A percentile compares a stretch with the other conserved stretches of the same genome.
Conservation (phyloP, 352 stramenopile species). For the Phytophthora boehmeriae region DNA sequence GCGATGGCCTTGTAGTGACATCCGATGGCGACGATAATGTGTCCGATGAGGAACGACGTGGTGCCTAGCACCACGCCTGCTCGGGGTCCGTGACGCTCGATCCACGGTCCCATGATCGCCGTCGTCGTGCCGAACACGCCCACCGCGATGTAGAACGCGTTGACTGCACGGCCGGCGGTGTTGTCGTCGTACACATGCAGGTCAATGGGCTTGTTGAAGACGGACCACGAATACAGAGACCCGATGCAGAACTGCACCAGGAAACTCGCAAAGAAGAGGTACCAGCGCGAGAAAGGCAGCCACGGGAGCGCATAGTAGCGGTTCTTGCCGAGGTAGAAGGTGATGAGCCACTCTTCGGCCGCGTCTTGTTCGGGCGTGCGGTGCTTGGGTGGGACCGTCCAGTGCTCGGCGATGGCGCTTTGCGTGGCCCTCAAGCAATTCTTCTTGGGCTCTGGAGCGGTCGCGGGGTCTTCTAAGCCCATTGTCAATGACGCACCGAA, state of each 20-base stretch:
- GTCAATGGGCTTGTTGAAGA: slow-evolving; percentile 74
- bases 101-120: slow-evolving; percentile 67
- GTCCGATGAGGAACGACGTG: slow-evolving; percentile 50
- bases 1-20: slow-evolving; percentile 50
- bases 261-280: slow-evolving; percentile 64
- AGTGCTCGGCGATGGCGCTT: slow-evolving; percentile 43
- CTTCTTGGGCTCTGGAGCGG: slow-evolving; percentile 19
- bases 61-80: slow-evolving; percentile 47
- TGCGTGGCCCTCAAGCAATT: slow-evolving; percentile 38
- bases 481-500: slow-evolving; percentile 10
- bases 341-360: slow-evolving; percentile 57
- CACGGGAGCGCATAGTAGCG: slow-evolving; percentile 44
- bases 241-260: slow-evolving; percentile 69
- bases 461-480: slow-evolving; percentile 28
- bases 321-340: slow-evolving; percentile 55
- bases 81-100: slow-evolving; percentile 58
- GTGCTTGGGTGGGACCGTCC: slow-evolving; percentile 50
- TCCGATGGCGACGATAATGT: slow-evolving; percentile 55
- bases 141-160: slow-evolving; percentile 67
- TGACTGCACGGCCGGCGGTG: slow-evolving; percentile 47
- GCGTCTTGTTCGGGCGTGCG: slow-evolving; percentile 52
- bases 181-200: slow-evolving; percentile 44
- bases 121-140: slow-evolving; percentile 61
- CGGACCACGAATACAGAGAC: slow-evolving; percentile 70
- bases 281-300: slow-evolving; percentile 58